Evolutionary conservation across 148 eudicot genomes (phyloP).

Genomic region (Agrostemma githago): DNA sequence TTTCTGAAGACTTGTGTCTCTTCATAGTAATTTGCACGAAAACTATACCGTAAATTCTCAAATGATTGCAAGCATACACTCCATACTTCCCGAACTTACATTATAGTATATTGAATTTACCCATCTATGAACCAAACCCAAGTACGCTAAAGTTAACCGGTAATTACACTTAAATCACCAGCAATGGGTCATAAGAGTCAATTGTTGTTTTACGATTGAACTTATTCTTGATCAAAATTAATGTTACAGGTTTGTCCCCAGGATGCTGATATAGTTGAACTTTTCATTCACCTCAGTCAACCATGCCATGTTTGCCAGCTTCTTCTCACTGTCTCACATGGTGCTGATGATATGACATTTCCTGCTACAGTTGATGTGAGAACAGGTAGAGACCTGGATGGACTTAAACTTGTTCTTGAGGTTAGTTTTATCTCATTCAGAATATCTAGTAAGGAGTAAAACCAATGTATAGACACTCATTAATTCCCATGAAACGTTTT

Average conservation of each 20-base stretch:
- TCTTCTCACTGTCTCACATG: conserved; percentile 92
- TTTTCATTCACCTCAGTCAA: conserved; percentile 88
- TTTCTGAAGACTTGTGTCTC: no score
- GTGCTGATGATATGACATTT: conserved; percentile 90
- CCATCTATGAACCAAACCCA: no score
- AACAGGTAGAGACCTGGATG: conserved; percentile 81
- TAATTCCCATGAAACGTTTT: not conserved
- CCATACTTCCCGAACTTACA: no score
- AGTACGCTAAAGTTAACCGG: no score
- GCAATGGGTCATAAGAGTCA: not conserved
- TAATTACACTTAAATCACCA: no score
- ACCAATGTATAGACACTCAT: not conserved
- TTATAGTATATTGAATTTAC: no score
- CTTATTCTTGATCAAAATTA: conserved; percentile 21
- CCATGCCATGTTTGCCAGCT: conserved; percentile 99
- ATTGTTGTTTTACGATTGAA: not conserved
- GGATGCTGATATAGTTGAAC: conserved; percentile 86
- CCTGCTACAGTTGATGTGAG: conserved; percentile 96
- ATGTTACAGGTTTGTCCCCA: conserved; percentile 76
- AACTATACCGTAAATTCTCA: no score
- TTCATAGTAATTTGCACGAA: no score
- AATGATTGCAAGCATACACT: no score
- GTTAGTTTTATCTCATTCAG: conserved; percentile 38
- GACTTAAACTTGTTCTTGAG: conserved; percentile 90
- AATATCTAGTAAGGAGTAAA: conserved; percentile 3